Evolutionary conservation across 768 basidiomycete genomes (phyloP), one percentile per base, ranked within the genome.

Genomic region (Tephrocybe sp.): DNA sequence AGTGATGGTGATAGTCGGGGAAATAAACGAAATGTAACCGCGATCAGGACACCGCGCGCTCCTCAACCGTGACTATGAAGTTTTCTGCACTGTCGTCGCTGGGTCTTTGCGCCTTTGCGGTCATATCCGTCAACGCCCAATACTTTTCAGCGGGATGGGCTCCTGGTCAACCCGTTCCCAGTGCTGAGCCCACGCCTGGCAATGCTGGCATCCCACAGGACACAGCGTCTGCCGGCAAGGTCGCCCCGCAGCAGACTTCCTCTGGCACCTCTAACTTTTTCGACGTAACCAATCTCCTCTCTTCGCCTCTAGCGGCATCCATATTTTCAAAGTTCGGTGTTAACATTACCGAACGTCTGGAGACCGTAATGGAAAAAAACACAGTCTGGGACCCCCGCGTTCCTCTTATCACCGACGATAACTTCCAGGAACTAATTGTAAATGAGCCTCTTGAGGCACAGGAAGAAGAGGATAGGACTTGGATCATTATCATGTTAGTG

Each of bases 81-180:
- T 48, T 75, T 48, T 65, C 71, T 42, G 45, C 53, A 40, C 48
- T 66, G 32, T 59, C 67, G 32, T 59, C 67, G 23, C 55, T 78
- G 60, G 60, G 65, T 47, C 56, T 67, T 48, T 64, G 73, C 41
- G 65, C 68, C 46, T 62, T 73, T 53, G 65, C 66, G 45, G 65
- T 66, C 51, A 65, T 69, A 46, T 66, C 72, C 19, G 72, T 67
- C 39, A 68, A 69, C 45, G 88, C 87, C 11, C 83, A 88, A 56
- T 91, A 90, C 67, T 85, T 91, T 67, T 90, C 89, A 3, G 72
- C 72, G 30, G 91, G 90, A n/a, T 92, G 90, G 90, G 62, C 71
- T 23, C 90, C 90, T 2, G 89, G 88, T 23, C 84, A 91, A 62
- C 71, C 80, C 0, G 72, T 72, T 3, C 63, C 70, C 4, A 58